A percentile compares a stretch with the other conserved stretches of the same genome.
These are phyloP conservation scores for Loxodes magnus DNA, from an alignment of 73 alveolate genomes.

Conservation along the genomic window DNA sequence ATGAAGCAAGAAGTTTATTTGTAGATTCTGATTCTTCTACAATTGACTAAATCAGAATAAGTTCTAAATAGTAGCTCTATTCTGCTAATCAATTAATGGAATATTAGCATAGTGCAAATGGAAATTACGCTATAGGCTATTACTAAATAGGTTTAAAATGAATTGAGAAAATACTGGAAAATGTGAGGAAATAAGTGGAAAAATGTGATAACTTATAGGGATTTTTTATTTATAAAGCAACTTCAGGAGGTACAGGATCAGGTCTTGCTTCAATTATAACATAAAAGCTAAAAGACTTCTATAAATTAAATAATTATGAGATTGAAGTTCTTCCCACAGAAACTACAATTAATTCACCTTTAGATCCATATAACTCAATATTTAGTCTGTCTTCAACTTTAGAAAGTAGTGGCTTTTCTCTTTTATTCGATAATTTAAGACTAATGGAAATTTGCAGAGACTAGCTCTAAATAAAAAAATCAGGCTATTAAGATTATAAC, in stretches of 20 bases:
- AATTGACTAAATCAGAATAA: neutral
- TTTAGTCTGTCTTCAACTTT: too few species aligned
- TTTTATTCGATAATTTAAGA: too few species aligned
- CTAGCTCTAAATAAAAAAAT: too few species aligned
- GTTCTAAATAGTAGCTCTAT: neutral
- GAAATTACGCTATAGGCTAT: neutral
- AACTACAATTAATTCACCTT: too few species aligned
- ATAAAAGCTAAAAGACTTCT: too few species aligned
- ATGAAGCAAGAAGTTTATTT: neutral
- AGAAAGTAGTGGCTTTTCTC: too few species aligned
- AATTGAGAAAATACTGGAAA: neutral
- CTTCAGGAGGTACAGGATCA: slow-evolving; percentile 70
- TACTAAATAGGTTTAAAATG: neutral
- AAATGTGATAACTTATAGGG: slow-evolving; percentile 41
- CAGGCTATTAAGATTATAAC: too few species aligned
- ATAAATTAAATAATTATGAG: too few species aligned
- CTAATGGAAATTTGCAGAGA: too few species aligned
- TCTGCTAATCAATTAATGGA: neutral
- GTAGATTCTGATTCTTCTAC: neutral
- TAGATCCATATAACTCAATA: too few species aligned
- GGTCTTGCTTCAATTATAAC: slow-evolving; percentile 22
- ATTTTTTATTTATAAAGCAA: slow-evolving; percentile 33
- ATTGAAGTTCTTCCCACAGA: too few species aligned
- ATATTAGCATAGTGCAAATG: neutral
- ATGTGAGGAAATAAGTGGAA: slow-evolving; percentile 22